These are phyloP conservation scores for Letharia lupina DNA, from an alignment of 495 filamentous ascomycete genomes.

Conservation along the genomic window DNA sequence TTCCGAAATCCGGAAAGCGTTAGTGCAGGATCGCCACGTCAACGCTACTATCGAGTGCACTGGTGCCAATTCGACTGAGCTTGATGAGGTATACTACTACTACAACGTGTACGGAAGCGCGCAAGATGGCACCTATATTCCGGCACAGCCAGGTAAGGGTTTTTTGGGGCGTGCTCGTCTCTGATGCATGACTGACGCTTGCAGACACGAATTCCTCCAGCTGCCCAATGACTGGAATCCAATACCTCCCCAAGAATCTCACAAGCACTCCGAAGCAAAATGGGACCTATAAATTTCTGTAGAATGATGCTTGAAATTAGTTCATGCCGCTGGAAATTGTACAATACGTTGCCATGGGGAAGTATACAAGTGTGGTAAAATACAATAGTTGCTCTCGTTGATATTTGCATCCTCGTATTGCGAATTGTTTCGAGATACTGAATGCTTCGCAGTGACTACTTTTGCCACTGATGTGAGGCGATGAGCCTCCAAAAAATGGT, in stretches of 20 bases:
- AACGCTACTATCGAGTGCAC: constrained; percentile 62
- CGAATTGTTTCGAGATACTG: no score
- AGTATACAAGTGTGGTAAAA: no score
- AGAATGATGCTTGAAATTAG: not conserved
- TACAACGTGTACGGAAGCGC: constrained; percentile 71
- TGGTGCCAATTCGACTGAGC: constrained; percentile 31
- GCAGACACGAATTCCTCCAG: constrained; percentile 32
- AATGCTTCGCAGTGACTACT: no score
- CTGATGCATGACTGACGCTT: not conserved
- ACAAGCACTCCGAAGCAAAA: constrained; percentile 19
- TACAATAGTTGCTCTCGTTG: no score
- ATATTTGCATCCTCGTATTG: no score
- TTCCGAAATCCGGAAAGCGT: constrained; percentile 51
- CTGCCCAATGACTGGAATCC: constrained; percentile 52
- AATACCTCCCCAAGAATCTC: constrained; percentile 53
- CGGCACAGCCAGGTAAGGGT: constrained; percentile 44
- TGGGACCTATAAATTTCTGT: not conserved
- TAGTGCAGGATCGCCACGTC: constrained; percentile 48
- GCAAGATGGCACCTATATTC: constrained; percentile 66
- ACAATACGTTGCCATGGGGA: no score
- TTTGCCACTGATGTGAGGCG: no score
- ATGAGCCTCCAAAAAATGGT: no score
- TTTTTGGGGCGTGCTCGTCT: not conserved
- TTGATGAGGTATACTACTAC: constrained; percentile 77
- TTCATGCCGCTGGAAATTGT: no score